Base-by-base conservation (phyloP, 2,329 filamentous ascomycete genomes). In the Pestalotiopsis sp. region DNA sequence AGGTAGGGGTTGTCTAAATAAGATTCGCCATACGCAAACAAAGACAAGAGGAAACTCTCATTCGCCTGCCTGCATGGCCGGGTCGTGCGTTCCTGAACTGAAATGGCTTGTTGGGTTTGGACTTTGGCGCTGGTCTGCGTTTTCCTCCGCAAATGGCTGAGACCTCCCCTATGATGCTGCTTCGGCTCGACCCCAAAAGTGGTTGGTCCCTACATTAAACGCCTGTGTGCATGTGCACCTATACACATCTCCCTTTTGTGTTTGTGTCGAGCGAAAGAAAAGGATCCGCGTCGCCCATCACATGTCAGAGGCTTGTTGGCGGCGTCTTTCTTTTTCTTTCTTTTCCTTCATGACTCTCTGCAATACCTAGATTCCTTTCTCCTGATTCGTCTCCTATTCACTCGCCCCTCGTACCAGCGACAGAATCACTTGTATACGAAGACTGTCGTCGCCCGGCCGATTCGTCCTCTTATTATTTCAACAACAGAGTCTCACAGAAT, bases 291-390 rank as follows among this genome's bases (percentile, higher is more conserved):
- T 52, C 31, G 23, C 62, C 41, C 36, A 9, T 23, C 38, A 52
- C 39, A 64, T 52, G 62, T 64, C 62, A 52, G 5, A 49, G n/a
- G n/a, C 11, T 25, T 64, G 38, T 64, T 64, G 36, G 23, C 39
- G 14, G 12, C 57, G n/a, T n/a, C 59, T 62, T 62, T 39, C 58
- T 31, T 31, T 61, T 62, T 62, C 27, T 13, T 62, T 23, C 36
- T 27, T 39, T 39, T 36, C 36, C 27, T 62, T 62, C 59, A 23
- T n/a, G 27, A 13, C 25, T 39, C 36, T 36, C 9, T 39, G 20
- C 59, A n/a, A 62, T 36, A 62, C 4, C 23, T 25, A 62, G 27
- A 36, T 25, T 17, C 45, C 20, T 52, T 23, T 52, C 45, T 52
- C 45, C 45, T 52, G 23, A 25, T 59, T 59, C 57, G 57, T 59